Conservation (phyloP, 1,284 basidiomycete species). For the Cryptococcus wingfieldii region DNA sequence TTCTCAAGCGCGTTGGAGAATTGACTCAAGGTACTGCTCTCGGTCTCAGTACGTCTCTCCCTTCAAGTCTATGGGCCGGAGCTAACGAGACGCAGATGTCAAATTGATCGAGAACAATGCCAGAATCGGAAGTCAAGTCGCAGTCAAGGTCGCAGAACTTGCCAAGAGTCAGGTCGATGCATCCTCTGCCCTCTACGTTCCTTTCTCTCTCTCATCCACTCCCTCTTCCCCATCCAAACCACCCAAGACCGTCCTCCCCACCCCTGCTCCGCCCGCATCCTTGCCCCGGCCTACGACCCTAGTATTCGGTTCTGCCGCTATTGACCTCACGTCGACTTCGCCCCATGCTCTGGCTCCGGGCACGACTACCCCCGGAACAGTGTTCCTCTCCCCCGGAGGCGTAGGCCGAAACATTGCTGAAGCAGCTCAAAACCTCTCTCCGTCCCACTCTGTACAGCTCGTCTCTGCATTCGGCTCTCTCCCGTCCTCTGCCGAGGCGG, state of each 20-base stretch:
- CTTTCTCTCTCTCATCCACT: not conserved
- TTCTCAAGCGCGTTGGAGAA: slow-evolving; percentile 77
- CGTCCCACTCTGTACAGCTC: slow-evolving; percentile 40
- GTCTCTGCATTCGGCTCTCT: slow-evolving; percentile 47
- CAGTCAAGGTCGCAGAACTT: slow-evolving; percentile 68
- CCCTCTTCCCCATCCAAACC: not conserved
- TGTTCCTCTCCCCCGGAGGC: slow-evolving; percentile 75
- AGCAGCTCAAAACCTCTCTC: slow-evolving; percentile 55
- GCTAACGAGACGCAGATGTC: slow-evolving; percentile 58
- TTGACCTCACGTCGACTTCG: slow-evolving; percentile 70
- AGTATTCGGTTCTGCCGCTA: slow-evolving; percentile 75
- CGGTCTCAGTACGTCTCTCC: slow-evolving; percentile 57
- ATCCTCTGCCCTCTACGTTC: slow-evolving; percentile 21
- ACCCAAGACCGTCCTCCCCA: not conserved
- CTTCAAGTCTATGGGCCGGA: not conserved
- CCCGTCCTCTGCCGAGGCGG: not conserved
- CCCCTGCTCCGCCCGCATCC: not conserved
- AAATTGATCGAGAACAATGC: slow-evolving; percentile 92
- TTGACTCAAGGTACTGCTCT: slow-evolving; percentile 73
- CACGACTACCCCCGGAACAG: slow-evolving; percentile 75
- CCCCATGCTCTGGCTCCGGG: slow-evolving; percentile 42
- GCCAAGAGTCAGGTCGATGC: slow-evolving; percentile 27
- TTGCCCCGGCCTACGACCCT: slow-evolving; percentile 51
- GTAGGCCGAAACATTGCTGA: slow-evolving; percentile 93
- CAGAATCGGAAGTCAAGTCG: slow-evolving; percentile 74